phyloP scores from a whole-genome alignment of 2,329 filamentous ascomycete genomes.

The Akanthomyces uredinophilus region DNA sequence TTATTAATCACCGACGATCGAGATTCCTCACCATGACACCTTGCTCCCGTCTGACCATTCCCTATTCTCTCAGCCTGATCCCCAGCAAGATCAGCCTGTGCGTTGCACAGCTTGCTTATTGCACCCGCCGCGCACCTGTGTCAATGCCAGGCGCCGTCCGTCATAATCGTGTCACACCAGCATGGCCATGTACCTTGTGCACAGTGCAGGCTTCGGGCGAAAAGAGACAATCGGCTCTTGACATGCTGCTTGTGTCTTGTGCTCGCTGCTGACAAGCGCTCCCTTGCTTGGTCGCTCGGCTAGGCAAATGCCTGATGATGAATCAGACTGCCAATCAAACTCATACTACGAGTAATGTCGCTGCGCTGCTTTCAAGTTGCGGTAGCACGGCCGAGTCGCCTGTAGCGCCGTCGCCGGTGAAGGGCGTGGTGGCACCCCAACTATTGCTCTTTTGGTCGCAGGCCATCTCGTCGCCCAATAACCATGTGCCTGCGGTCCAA shows the following conservation, averaged over 20 bases:
- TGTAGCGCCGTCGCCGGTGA: neutral
- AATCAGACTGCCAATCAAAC: too few species aligned
- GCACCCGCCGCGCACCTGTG: neutral
- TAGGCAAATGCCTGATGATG: too few species aligned
- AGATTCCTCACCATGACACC: conserved; percentile 3
- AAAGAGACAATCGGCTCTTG: neutral
- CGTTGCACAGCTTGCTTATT: neutral
- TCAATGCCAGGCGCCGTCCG: neutral
- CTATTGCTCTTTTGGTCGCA: conserved; percentile 2
- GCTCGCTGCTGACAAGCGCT: too few species aligned
- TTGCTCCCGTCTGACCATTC: conserved; percentile 3
- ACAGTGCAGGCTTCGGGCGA: neutral
- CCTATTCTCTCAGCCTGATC: conserved; percentile 3
- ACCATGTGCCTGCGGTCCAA: conserved; percentile 10
- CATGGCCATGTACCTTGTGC: neutral
- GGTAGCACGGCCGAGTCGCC: neutral
- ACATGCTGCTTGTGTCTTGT: too few species aligned
- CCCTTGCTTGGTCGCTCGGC: too few species aligned
- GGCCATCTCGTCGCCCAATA: conserved; percentile 5
- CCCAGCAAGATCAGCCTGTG: neutral
- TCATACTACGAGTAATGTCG: too few species aligned
- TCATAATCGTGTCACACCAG: neutral
- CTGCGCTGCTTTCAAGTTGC: neutral
- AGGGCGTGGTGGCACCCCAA: neutral
- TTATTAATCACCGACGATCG: conserved; percentile 9